Percentiles rank a stretch among this genome's conserved stretches.
phyloP scores from a whole-genome alignment of 129 eudicot species.

The Flaveria ramosissima region DNA sequence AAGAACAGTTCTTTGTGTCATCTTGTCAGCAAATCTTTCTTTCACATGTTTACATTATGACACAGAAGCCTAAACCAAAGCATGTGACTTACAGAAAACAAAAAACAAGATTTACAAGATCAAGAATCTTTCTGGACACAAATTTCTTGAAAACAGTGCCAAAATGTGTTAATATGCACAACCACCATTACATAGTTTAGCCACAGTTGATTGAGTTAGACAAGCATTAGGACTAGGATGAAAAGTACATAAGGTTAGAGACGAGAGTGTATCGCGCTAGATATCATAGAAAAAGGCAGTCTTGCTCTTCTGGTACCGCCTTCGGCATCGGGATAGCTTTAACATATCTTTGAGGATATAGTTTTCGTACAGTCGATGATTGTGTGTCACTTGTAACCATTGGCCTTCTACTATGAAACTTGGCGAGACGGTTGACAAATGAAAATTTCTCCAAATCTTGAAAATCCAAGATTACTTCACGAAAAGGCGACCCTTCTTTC shows the following conservation, averaged over 20 bases:
- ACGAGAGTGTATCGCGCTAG: conserved; percentile 4
- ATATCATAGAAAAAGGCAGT: conserved; percentile 64
- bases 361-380: conserved; percentile 26
- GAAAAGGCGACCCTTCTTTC: conserved; percentile 43
- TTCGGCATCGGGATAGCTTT: conserved; percentile 57
- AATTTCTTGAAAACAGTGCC: conserved; percentile 23
- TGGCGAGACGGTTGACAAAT: conserved; percentile 64
- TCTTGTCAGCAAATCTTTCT: conserved; percentile 7
- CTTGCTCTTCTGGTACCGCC: conserved; percentile 49
- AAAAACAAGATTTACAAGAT: conserved; percentile 14
- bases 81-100: conserved; percentile 15
- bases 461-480: conserved; percentile 52
- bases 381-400: conserved; percentile 34
- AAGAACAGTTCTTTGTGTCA: background rate
- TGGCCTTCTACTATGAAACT: conserved; percentile 54
- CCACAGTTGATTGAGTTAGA: conserved; percentile 35
- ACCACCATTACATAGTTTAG: conserved; percentile 34
- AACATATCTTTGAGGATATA: conserved; percentile 51
- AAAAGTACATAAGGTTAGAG: conserved; percentile 11
- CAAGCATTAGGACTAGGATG: conserved; percentile 25
- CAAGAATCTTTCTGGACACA: conserved; percentile 10
- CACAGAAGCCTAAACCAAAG: conserved; percentile 16
- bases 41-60: conserved; percentile 9
- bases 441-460: conserved; percentile 69
- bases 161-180: conserved; percentile 36